phyloP scores from a whole-genome alignment of 1,284 basidiomycete genomes.

The Sanguinoderma infundibulare region DNA sequence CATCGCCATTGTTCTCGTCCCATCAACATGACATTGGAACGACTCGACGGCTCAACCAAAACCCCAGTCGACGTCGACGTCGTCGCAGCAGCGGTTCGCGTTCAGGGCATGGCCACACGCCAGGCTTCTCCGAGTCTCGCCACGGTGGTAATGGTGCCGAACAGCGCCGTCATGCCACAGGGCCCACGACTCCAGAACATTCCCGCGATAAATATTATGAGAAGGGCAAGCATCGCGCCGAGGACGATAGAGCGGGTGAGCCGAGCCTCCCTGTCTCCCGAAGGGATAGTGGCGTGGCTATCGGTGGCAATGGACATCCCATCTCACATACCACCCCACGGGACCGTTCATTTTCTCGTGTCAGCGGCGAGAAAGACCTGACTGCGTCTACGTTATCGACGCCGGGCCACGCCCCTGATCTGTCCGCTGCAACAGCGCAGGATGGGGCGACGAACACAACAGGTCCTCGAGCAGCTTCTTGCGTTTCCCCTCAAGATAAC shows the following conservation, averaged over 20 bases:
- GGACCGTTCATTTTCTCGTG: slow-evolving; percentile 2
- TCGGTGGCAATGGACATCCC: slow-evolving; percentile 16
- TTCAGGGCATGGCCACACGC: neutral
- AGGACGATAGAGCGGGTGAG: slow-evolving; percentile 17
- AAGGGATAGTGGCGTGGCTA: slow-evolving; percentile 9
- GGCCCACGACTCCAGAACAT: neutral
- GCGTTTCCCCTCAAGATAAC: neutral
- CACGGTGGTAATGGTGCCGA: neutral
- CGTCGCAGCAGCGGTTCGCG: neutral
- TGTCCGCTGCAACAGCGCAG: slow-evolving; percentile 6
- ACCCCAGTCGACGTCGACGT: neutral
- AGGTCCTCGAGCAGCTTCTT: slow-evolving; percentile 1
- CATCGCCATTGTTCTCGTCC: neutral
- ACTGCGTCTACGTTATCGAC: slow-evolving; percentile 15
- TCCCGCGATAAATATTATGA: slow-evolving; percentile 13
- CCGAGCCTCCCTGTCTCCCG: neutral
- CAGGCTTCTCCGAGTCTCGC: neutral
- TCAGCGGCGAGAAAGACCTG: neutral
- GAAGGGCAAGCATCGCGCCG: slow-evolving; percentile 33
- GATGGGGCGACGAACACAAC: neutral
- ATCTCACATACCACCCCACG: slow-evolving; percentile 9
- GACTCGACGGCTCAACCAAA: neutral
- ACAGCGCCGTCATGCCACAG: neutral
- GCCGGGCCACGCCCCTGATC: slow-evolving; percentile 3
- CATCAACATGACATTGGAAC: neutral